Evolutionary conservation across 179 eudicot genomes (phyloP).

Genomic region (Corrigiola litoralis): DNA sequence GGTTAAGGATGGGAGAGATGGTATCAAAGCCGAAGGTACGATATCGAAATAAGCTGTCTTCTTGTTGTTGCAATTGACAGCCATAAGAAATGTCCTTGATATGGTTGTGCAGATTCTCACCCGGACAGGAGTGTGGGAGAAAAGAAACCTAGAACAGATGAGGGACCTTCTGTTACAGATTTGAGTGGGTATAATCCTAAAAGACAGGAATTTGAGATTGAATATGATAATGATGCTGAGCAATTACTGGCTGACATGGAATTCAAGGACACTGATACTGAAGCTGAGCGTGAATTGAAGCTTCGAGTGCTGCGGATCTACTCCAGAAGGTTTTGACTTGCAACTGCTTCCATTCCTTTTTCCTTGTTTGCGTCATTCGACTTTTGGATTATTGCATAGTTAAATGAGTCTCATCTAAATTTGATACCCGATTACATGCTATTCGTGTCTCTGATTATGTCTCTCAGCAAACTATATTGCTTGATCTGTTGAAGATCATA

Average conservation of each 20-base stretch:
- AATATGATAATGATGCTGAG: slow-evolving; percentile 98
- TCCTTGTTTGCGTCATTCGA: background rate
- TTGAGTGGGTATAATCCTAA: slow-evolving; percentile 82
- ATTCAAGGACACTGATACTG: slow-evolving; percentile 89
- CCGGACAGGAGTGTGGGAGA: slow-evolving; percentile 89
- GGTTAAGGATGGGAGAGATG: slow-evolving; percentile 45
- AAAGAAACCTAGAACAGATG: slow-evolving; percentile 81
- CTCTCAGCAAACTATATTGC: background rate
- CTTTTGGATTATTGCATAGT: background rate
- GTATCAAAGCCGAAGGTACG: slow-evolving; percentile 74
- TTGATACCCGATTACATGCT: background rate
- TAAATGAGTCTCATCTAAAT: background rate
- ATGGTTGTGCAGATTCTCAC: slow-evolving; percentile 37
- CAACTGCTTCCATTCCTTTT: background rate
- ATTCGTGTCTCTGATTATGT: background rate
- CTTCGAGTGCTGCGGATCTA: slow-evolving; percentile 76
- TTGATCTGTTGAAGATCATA: background rate
- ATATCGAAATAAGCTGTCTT: background rate
- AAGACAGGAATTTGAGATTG: slow-evolving; percentile 92
- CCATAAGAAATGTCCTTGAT: background rate
- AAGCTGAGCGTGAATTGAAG: slow-evolving; percentile 83
- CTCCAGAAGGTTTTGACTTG: slow-evolving; percentile 48
- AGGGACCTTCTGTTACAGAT: slow-evolving; percentile 63
- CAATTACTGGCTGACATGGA: slow-evolving; percentile 97
- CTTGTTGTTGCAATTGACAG: background rate